Evolutionary conservation across 108 stramenopile genomes (phyloP).

Genomic region (Cyclotella kingstonii): DNA sequence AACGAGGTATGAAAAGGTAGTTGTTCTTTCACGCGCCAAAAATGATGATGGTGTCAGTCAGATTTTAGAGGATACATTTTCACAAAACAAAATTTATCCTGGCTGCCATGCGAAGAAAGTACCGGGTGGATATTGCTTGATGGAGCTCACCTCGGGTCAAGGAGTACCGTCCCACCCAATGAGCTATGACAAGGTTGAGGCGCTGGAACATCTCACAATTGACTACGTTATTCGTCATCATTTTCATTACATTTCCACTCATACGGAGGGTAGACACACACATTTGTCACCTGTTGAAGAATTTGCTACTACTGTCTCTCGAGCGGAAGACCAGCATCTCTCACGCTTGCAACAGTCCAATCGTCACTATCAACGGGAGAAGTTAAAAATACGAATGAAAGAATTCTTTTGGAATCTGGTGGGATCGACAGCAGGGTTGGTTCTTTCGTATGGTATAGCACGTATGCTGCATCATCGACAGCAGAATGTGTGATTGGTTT

Average conservation of each 20-base stretch:
- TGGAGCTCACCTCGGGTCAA: slow-evolving; percentile 20
- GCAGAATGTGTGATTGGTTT: slow-evolving; percentile 1
- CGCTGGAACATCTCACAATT: slow-evolving; percentile 62
- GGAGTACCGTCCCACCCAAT: slow-evolving; percentile 11
- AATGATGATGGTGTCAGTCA: slow-evolving; percentile 4
- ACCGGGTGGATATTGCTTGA: slow-evolving; percentile 26
- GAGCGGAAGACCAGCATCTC: slow-evolving; percentile 42
- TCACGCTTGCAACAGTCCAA: slow-evolving; percentile 35
- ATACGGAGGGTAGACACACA: neutral
- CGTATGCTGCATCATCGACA: slow-evolving; percentile 26
- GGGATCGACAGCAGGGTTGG: slow-evolving; percentile 49
- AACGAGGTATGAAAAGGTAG: slow-evolving; percentile 84
- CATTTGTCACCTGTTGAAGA: slow-evolving; percentile 20
- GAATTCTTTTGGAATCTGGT: slow-evolving; percentile 32
- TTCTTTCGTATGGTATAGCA: slow-evolving; percentile 47
- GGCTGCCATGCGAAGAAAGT: slow-evolving; percentile 36
- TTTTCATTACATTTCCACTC: slow-evolving; percentile 74
- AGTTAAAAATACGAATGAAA: slow-evolving; percentile 47
- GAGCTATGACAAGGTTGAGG: slow-evolving; percentile 21
- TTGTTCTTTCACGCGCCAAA: slow-evolving; percentile 47
- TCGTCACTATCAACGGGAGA: slow-evolving; percentile 46
- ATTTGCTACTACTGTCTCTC: slow-evolving; percentile 14
- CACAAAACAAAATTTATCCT: neutral
- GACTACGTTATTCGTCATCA: slow-evolving; percentile 67
- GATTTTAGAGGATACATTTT: slow-evolving; percentile 5